Evolutionary conservation across 1,284 basidiomycete species (phyloP), one percentile per base, ranked within the genome.

Genomic region (Rhodofomes roseus): DNA sequence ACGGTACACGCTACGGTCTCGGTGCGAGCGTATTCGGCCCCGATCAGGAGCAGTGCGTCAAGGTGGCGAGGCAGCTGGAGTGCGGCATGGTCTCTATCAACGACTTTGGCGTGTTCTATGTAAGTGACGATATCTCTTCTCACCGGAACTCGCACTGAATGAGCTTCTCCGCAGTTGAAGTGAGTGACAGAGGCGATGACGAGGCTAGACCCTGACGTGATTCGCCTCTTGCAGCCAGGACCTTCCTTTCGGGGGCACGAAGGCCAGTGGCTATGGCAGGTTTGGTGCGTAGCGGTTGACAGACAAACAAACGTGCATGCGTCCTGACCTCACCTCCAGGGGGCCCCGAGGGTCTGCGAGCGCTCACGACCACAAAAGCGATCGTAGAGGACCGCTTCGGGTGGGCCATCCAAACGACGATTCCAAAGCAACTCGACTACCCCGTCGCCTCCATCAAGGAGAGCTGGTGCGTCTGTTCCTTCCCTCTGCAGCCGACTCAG

Each of bases 81-180:
- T 95, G 93, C 65, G 96, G 96, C 41, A 98, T 99, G 96, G 95
- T 98, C 9, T 90, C 95, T 39, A 82, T 98, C 68, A 98, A 98
- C 69, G 95, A 96, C 75, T 97, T 92, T 73, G 95, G 88, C 23
- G 91, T 95, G 2, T 95, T 91, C 77, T 98, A 98, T 73, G 89
- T 92, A 66, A 76, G 89, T 79, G 14, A 20, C 29, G 20, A 57
- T 55, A 57, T 31, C 23, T 34, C 29, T 55, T 36, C 4, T 46
- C 56, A 56, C 50, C 37, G 59, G 58, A 55, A 29, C 52, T 58
- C 58, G 56, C 58, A 48, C 64, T 65, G 52, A 68, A 44, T 2
- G 50, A 52, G 12, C 2, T 36, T 40, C 14, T 37, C 31, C 25
- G 23, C 53, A 89, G 87, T 71, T 89, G 65, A 88, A 89, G 86